Evolutionary conservation across 306 rosid genomes (phyloP).

Genomic region (Cyclanthera cordifolia): DNA sequence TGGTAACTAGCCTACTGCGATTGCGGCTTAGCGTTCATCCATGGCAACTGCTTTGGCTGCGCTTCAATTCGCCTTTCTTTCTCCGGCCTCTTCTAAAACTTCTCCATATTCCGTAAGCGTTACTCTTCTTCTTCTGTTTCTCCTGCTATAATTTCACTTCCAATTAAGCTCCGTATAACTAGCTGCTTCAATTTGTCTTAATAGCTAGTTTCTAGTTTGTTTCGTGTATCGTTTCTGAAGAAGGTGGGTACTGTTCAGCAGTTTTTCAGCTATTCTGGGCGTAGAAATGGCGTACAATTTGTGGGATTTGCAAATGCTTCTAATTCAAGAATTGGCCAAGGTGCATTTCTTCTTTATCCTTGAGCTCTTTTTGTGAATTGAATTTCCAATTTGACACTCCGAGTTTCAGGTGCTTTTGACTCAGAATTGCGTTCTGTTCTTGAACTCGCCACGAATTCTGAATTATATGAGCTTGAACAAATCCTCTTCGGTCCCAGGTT

Average conservation of each 20-base stretch:
- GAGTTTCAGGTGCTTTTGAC: slow-evolving; percentile 39
- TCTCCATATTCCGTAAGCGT: background rate
- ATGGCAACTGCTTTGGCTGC: slow-evolving; percentile 7
- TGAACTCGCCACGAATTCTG: slow-evolving; percentile 76
- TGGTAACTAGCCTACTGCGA: background rate
- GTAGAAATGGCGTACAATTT: slow-evolving; percentile 24
- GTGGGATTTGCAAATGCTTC: slow-evolving; percentile 31
- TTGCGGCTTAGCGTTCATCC: background rate
- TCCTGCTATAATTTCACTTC: background rate
- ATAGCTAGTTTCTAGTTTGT: background rate
- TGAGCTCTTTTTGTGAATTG: background rate
- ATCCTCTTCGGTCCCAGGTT: slow-evolving; percentile 87
- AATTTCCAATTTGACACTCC: background rate
- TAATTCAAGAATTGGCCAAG: slow-evolving; percentile 28
- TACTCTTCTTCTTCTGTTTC: background rate
- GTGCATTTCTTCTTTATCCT: slow-evolving; percentile 14
- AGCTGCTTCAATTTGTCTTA: background rate
- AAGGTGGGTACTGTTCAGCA: slow-evolving; percentile 1
- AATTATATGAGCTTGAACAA: slow-evolving; percentile 60
- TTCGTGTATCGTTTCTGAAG: background rate
- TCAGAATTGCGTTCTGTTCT: slow-evolving; percentile 63
- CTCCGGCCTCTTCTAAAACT: background rate
- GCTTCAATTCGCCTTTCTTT: slow-evolving; percentile 9
- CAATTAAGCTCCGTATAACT: background rate
- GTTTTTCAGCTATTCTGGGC: slow-evolving; percentile 19